Percentiles rank a stretch among this genome's conserved stretches.
phyloP scores from a whole-genome alignment of 495 filamentous ascomycete genomes.

The Parathielavia hyrcaniae region DNA sequence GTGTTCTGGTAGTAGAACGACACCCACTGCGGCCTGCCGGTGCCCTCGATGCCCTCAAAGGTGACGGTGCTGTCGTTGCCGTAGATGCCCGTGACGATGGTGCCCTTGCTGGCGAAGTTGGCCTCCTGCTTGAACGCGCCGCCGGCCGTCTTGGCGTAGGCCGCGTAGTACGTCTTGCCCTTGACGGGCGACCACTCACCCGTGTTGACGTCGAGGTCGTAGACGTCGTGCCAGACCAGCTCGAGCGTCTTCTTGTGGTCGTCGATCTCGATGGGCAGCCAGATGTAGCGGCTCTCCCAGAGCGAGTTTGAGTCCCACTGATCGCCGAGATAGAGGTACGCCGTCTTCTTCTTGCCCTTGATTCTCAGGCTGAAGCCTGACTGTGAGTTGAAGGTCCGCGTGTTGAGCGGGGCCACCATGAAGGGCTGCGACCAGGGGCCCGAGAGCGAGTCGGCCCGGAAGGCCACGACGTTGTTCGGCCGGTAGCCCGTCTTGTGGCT shows the following conservation, averaged over 20 bases:
- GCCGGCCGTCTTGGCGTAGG: constrained; percentile 37
- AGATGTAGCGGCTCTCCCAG: constrained; percentile 49
- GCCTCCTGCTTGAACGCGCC: constrained; percentile 46
- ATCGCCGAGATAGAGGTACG: constrained; percentile 48
- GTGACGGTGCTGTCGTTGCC: constrained; percentile 49
- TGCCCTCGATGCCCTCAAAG: constrained; percentile 42
- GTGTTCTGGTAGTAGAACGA: constrained; percentile 47
- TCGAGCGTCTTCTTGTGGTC: constrained; percentile 34
- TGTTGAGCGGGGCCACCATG: constrained; percentile 44
- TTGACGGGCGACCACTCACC: constrained; percentile 40
- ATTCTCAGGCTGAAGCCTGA: constrained; percentile 46
- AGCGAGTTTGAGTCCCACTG: constrained; percentile 50
- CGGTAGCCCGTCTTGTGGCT: constrained; percentile 46
- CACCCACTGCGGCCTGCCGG: constrained; percentile 48
- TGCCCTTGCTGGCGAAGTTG: constrained; percentile 43
- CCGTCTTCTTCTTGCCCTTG: constrained; percentile 42
- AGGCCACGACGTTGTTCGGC: constrained; percentile 45
- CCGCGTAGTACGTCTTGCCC: constrained; percentile 38
- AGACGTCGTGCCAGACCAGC: constrained; percentile 41
- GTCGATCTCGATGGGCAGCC: constrained; percentile 45
- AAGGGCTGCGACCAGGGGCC: constrained; percentile 50
- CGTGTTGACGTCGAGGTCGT: constrained; percentile 43
- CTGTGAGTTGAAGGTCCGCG: constrained; percentile 48
- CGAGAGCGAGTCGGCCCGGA: constrained; percentile 42
- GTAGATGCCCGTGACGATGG: constrained; percentile 45